Percentiles rank a stretch among this genome's conserved stretches.
Conservation (phyloP, 176 grass and related monocot genomes). For the Tillandsia fasciculata region DNA sequence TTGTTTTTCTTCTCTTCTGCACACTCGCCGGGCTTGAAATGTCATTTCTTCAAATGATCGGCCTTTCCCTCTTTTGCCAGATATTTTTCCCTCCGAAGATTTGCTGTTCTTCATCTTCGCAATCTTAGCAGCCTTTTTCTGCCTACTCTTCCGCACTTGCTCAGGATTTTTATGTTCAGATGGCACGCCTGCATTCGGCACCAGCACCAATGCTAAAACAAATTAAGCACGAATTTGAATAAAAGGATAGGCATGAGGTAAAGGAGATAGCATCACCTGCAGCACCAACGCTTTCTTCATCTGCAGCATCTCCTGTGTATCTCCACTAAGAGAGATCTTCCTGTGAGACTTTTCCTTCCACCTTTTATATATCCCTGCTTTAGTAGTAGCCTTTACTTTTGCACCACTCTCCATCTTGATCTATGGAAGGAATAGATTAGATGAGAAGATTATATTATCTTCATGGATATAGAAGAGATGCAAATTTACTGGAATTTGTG, state of each 20-base stretch:
- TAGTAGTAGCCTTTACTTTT: slow-evolving; percentile 46
- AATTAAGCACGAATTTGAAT: not conserved
- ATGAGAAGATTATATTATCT: not conserved
- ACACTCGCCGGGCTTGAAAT: not conserved
- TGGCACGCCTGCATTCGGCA: slow-evolving; percentile 59
- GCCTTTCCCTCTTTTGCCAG: slow-evolving; percentile 25
- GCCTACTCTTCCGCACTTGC: slow-evolving; percentile 70
- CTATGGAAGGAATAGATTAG: slow-evolving; percentile 24
- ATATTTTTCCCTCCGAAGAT: slow-evolving; percentile 31
- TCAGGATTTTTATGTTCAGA: slow-evolving; percentile 64
- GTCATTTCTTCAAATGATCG: not conserved
- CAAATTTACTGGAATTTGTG: not conserved
- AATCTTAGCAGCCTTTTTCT: slow-evolving; percentile 48
- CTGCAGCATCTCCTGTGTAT: slow-evolving; percentile 10
- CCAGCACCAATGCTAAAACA: slow-evolving; percentile 3
- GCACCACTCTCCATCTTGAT: slow-evolving; percentile 68
- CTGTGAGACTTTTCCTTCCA: slow-evolving; percentile 80
- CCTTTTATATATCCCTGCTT: slow-evolving; percentile 80
- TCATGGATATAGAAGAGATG: not conserved
- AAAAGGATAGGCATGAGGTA: not conserved
- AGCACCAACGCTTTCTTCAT: slow-evolving; percentile 23
- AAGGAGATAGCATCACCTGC: slow-evolving; percentile 25
- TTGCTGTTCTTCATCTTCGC: slow-evolving; percentile 43
- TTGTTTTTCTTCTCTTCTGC: not conserved
- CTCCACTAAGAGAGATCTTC: slow-evolving; percentile 54